A percentile compares a stretch with the other conserved stretches of the same genome.
Conservation (phyloP, 1,284 basidiomycete species). For the Microbotryomycetes sp. region DNA sequence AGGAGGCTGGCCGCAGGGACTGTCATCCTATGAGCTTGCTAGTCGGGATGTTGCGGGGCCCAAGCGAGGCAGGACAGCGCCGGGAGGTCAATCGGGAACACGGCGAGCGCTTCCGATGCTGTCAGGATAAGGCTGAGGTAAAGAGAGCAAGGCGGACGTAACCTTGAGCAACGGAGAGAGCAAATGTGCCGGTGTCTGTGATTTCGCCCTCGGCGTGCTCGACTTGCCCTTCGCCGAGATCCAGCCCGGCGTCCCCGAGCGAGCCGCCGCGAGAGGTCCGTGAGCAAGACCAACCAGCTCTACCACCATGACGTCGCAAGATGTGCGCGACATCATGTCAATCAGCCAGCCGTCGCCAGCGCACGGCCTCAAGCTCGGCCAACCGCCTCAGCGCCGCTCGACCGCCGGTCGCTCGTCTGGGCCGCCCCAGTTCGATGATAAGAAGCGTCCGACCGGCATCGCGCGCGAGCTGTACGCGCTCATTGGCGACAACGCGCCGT, state of each 20-base stretch:
- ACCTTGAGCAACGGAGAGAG: no score
- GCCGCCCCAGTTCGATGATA: conserved; percentile 9
- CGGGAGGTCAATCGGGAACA: no score
- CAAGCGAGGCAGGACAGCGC: no score
- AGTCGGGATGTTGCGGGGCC: no score
- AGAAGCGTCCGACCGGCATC: conserved; percentile 65
- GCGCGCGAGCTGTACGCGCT: conserved; percentile 86
- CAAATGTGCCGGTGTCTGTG: not conserved
- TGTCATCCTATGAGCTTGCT: not conserved
- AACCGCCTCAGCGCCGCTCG: not conserved
- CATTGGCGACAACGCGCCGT: conserved; percentile 66
- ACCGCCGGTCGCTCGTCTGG: conserved; percentile 9
- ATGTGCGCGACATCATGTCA: conserved; percentile 33
- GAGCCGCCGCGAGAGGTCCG: no score
- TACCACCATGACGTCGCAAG: conserved; percentile 7
- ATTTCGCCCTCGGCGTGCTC: not conserved
- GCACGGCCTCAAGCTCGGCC: not conserved
- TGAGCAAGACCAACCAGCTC: no score
- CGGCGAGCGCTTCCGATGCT: no score
- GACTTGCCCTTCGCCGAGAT: not conserved
- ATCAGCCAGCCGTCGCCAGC: conserved; percentile 10
- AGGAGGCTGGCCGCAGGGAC: not conserved
- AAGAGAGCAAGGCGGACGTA: no score
- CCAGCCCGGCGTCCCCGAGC: not conserved
- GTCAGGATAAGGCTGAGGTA: no score